Evolutionary conservation across 2,329 filamentous ascomycete genomes (phyloP), one percentile per base, ranked within the genome.

Genomic region (Helotiales sp.): DNA sequence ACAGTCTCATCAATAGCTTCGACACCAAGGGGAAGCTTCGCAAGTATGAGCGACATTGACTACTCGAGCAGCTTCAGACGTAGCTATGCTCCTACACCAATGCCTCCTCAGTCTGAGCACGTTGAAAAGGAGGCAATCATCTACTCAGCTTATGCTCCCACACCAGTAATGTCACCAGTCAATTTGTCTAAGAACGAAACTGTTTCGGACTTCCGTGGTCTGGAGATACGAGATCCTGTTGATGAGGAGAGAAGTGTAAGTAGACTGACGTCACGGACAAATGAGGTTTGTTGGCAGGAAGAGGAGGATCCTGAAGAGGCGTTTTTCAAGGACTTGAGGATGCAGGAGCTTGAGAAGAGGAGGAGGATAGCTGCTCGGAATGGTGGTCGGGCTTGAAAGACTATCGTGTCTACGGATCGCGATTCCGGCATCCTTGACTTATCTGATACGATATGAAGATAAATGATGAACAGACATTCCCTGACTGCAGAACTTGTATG

Each of bases 321-420:
- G 2, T 53, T 42, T 24, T 53, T 40, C 15, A n/a, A 27, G 9
- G 51, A 53, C 22, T 13, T 53, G 25, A 53, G 27, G 25, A 13
- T 31, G 38, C 51, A 53, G 38, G 38, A 42, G 29, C 27, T 40
- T 29, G 51, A 53, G 38, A 42, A 36, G 17, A 33, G 17, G 30
- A 15, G 24, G 30, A 25, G 30, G 25, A 27, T 24, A 47, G 42
- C 13, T 27, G 5, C 2, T n/a, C n/a, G n/a, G n/a, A n/a, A n/a
- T n/a, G n/a, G n/a, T n/a, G n/a, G n/a, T n/a, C n/a, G n/a, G n/a
- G n/a, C 36, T 40, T 17, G 36, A 5, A 17, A 5, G 36, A 40
- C 6, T 6, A 40, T 19, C n/a, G 15, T 40, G 5, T 40, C n/a
- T n/a, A n/a, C n/a, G n/a, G n/a, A n/a, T n/a, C n/a, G n/a, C n/a